Base-by-base conservation (phyloP, 2,329 filamentous ascomycete genomes). In the Alternaria brassicae region DNA sequence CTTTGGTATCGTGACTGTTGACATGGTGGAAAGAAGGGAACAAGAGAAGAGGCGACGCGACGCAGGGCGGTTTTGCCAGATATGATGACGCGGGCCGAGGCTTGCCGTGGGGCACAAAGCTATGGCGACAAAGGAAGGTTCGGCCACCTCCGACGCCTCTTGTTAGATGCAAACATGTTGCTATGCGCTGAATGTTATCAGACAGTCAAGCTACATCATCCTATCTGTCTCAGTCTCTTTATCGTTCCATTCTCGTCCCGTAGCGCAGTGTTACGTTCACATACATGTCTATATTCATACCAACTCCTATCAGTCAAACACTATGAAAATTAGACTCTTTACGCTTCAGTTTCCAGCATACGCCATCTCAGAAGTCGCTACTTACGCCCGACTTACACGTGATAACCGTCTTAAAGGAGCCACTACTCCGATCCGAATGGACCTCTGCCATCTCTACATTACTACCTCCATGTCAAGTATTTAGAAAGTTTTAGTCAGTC, bases 1-100 rank as follows among this genome's bases (percentile, higher is more conserved):
- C n/a, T 32, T 60, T n/a, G 59, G 61, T 41, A 65, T 53, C 53
- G 67, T 60, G 58, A 66, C 60, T 44, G 67, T 67, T 57, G 66
- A 60, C 77, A 79, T 80, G 25, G 65, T 73, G 40, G 64, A 63
- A 64, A 71, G 27, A 36, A 63, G 64, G 62, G 70, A 61, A 63
- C 62, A 41, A 67, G 48, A 61, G 45, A 63, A 61, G 19, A 61
- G 39, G 55, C 32, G 54, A 58, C 58, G 60, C 60, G 59, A 59
- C 63, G 66, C 53, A 53, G 57, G 30, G 51, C 58, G 42, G 58
- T 65, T 68, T 66, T 61, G 57, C 32, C 49, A 39, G 30, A 13
- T 17, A 9, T 28, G 41, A 55, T 58, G 55, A 59, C 44, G 52
- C 39, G 47, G 48, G 62, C 60, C 58, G 65, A 60, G 62, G 62